phyloP scores from a whole-genome alignment of 1,139 yeast genomes.

The Pichia inconspicua region DNA sequence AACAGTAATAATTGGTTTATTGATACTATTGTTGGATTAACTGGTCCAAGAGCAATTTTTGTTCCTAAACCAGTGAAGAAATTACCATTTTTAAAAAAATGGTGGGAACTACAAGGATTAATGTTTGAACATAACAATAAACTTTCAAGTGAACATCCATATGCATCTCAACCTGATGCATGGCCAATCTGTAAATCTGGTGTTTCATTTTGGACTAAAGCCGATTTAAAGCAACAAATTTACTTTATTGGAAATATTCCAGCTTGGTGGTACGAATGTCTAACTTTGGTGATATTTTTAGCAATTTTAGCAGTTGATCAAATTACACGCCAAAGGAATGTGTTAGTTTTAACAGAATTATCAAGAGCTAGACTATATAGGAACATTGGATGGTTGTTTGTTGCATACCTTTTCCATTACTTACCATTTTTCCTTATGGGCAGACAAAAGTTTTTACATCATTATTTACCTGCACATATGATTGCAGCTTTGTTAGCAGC shows the following conservation, averaged over 20 bases:
- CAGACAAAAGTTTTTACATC: constrained; percentile 91
- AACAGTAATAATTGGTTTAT: constrained; percentile 65
- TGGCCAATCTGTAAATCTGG: constrained; percentile 96
- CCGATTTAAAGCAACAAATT: constrained; percentile 54
- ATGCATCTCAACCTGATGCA: constrained; percentile 83
- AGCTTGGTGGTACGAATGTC: constrained; percentile 87
- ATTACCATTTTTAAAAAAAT: constrained; percentile 72
- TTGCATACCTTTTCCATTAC: constrained; percentile 86
- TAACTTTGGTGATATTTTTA: constrained; percentile 55
- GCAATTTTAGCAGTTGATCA: constrained; percentile 69
- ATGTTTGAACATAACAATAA: constrained; percentile 94
- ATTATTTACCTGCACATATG: constrained; percentile 92
- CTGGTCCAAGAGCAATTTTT: constrained; percentile 53
- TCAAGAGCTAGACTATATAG: constrained; percentile 73
- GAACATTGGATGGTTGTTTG: constrained; percentile 74
- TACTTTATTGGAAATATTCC: constrained; percentile 84
- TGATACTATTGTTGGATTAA: constrained; percentile 62
- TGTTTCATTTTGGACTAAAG: constrained; percentile 91
- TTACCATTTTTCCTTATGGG: constrained; percentile 88
- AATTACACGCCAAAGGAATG: constrained; percentile 65
- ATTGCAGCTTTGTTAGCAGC: constrained; percentile 82
- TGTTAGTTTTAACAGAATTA: constrained; percentile 45
- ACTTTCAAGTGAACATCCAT: constrained; percentile 84
- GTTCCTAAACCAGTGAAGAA: constrained; percentile 50
- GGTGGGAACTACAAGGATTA: constrained; percentile 77